Base-by-base conservation (phyloP, 2,329 filamentous ascomycete species). In the Stromatinia cepivora region DNA sequence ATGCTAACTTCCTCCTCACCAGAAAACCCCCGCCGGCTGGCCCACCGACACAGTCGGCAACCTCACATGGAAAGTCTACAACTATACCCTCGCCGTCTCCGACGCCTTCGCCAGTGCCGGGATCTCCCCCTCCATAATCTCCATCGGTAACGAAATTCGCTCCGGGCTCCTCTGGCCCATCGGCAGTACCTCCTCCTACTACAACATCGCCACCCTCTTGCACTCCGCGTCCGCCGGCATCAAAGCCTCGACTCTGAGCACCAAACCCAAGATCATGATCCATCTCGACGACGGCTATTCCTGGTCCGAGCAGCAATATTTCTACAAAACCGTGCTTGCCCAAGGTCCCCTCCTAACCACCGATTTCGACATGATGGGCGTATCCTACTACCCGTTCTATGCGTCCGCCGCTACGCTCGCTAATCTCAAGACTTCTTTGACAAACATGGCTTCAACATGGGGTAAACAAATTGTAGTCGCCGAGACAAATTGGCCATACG, bases 261-360 rank as follows among this genome's bases (percentile, higher is more conserved):
- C 84, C 0, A 83, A 85, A 71, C 88, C 90, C 1, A 86, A 88
- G 76, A 91, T 92, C 78, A 88, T 92, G 87, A 86, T 92, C 53
- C 90, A 92, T 75, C 83, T 92, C 4, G 89, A 92, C 78, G 90
- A 91, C 75, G 90, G 90, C n/a, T 93, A 89, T 88, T 84, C 90
- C 72, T 91, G 86, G 87, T 81, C 79, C 4, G 85, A 85, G 3
- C 89, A 92, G 76, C 80, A 89, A 71, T 71, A 68, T 25, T 88
- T 84, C 81, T 92, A 92, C 79, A 83, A 84, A 34, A 81, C 81
- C 3, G 84, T 89, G 0, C 81, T 90, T 0, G 81, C 77, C 10
- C 79, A 81, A 34, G 88, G 85, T 2, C 81, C 81, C 1, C 80
- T 90, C 4, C 76, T 78, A 4, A 74, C 80, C 0, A 79, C 80